Evolutionary conservation across 208 protist genomes (phyloP), one percentile per base, ranked within the genome.

Genomic region (Trypanosoma theileri): DNA sequence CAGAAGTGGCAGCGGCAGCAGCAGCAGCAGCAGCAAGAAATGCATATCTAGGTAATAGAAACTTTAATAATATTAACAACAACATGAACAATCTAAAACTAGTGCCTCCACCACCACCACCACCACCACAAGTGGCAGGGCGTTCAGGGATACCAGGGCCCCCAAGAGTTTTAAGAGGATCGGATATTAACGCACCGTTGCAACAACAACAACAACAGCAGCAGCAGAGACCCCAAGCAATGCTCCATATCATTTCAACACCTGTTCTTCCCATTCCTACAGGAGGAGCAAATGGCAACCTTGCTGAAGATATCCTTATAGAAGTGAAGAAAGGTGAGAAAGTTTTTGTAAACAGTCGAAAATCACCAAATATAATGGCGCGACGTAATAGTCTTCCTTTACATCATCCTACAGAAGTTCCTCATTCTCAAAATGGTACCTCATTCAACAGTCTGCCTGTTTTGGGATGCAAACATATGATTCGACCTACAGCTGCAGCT

Each of bases 351-450:
- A 6, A 0, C 7, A 14, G n/a, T 21, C 19, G 6, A 28, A 0
- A 0, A 51, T 9, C 12, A 7, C 45, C n/a, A 19, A 4, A 7
- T 45, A 12, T 9, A 9, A 8, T 53, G 42, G 46, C 42, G 17
- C 56, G 67, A 50, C 67, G 59, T 24, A 60, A 35, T 53, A 72
- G 67, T 59, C 50, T 50, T 14, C 67, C 67, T 26, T 53, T 28
- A 42, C 24, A 42, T 60, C 35, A 48, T 35, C 52, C 44, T 16
- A 35, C 35, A 44, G 40, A 50, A 4, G 41, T 54, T 16, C 2
- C 41, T 45, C 3, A 6, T 10, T 0, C 51, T 13, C 28, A 28
- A 9, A n/a, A 11, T 53, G 16, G 7, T 2, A 60, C 12, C 3
- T 21, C n/a, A 8, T 50, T 31, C 21, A 59, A 24, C 31, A 10